phyloP scores from a whole-genome alignment of 495 filamentous ascomycete species.

The Neurospora hispaniola region DNA sequence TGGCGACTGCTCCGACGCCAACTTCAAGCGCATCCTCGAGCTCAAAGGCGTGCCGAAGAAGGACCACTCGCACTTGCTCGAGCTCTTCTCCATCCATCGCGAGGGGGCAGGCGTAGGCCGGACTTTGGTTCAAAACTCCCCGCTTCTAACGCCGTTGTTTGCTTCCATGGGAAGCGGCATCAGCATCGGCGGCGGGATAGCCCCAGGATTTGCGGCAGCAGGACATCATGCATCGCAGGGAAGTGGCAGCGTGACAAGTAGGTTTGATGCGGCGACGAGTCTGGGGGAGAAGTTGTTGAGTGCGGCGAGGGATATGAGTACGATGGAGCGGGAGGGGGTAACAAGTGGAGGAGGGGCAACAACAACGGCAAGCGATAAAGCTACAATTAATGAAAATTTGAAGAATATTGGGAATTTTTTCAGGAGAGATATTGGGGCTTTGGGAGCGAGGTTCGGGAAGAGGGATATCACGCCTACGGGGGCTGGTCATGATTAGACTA shows the following conservation, averaged over 20 bases:
- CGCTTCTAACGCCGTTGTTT: slow-evolving; percentile 52
- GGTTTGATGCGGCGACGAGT: slow-evolving; percentile 62
- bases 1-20: slow-evolving; percentile 77
- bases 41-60: slow-evolving; percentile 76
- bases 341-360: slow-evolving; percentile 46
- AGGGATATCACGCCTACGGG: slow-evolving; percentile 30
- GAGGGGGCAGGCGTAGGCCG: slow-evolving; percentile 48
- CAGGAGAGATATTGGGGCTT: slow-evolving; percentile 71
- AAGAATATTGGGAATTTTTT: slow-evolving; percentile 97
- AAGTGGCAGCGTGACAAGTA: slow-evolving; percentile 40
- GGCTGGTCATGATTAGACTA: background rate
- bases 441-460: slow-evolving; percentile 62
- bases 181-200: slow-evolving; percentile 6
- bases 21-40: slow-evolving; percentile 95
- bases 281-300: slow-evolving; percentile 67
- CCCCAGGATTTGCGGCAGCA: slow-evolving; percentile 3
- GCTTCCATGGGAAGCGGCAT: slow-evolving; percentile 16
- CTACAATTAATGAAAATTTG: slow-evolving; percentile 78
- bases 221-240: slow-evolving; percentile 25
- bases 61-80: slow-evolving; percentile 74
- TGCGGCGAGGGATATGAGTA: slow-evolving; percentile 80
- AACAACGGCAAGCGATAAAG: slow-evolving; percentile 32
- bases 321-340: slow-evolving; percentile 31
- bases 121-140: slow-evolving; percentile 46
- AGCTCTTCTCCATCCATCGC: slow-evolving; percentile 78